A percentile compares a stretch with the other conserved stretches of the same genome.
Conservation (phyloP, 805 yeast genomes). For the Lipomyces spencermartinsiae region DNA sequence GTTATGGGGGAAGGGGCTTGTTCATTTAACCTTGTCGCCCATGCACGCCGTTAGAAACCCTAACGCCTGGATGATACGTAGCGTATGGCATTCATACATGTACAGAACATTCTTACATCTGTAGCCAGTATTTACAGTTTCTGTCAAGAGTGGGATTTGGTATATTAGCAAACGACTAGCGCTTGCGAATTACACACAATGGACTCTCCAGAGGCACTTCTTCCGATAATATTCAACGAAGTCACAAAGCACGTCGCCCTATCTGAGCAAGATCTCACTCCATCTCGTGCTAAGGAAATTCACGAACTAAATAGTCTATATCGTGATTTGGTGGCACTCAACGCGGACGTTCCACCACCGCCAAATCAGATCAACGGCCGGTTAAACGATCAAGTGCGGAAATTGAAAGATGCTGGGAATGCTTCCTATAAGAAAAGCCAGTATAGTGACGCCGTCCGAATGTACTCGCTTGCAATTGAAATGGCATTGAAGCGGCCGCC, state of each 20-base stretch:
- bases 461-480: constrained; percentile 49
- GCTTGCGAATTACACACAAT: neutral
- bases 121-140: neutral
- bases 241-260: constrained; percentile 32
- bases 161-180: neutral
- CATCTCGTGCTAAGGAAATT: constrained; percentile 39
- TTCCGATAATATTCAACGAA: constrained; percentile 23
- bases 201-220: neutral
- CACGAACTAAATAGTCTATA: constrained; percentile 44
- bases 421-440: constrained; percentile 40
- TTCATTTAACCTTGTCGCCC: too few relatives aligned
- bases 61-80: too few relatives aligned
- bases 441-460: constrained; percentile 47
- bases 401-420: constrained; percentile 47
- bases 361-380: constrained; percentile 43
- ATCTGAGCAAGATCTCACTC: constrained; percentile 18
- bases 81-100: too few relatives aligned
- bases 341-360: constrained; percentile 49
- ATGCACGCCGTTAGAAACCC: too few relatives aligned
- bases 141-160: neutral
- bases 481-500: constrained; percentile 50
- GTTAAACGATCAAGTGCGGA: constrained; percentile 45
- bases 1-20: too few relatives aligned
- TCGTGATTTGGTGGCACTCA: constrained; percentile 43
- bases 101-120: neutral